Percentiles rank a stretch among this genome's conserved stretches.
phyloP scores from a whole-genome alignment of 2,329 filamentous ascomycete genomes.

The Fusarium oligoseptatum region DNA sequence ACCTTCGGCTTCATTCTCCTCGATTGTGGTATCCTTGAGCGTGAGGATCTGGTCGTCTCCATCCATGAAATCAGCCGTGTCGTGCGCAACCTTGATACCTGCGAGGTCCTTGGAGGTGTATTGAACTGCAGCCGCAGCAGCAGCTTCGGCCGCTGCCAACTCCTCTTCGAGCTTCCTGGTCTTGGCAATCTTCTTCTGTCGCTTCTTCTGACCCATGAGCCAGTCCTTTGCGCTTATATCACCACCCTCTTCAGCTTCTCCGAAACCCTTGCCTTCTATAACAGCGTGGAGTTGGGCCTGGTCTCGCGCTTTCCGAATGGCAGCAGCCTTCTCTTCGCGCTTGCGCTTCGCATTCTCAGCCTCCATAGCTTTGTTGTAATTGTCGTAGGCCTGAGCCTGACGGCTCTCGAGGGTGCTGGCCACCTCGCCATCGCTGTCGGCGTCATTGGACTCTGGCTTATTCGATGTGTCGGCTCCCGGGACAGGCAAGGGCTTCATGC shows the following conservation, averaged over 20 bases:
- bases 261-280: constrained; percentile 86
- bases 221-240: constrained; percentile 86
- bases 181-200: constrained; percentile 90
- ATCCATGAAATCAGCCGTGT: constrained; percentile 83
- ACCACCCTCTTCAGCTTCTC: constrained; percentile 76
- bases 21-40: constrained; percentile 91
- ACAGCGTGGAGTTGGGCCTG: constrained; percentile 80
- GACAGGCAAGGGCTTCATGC: constrained; percentile 89
- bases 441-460: constrained; percentile 62
- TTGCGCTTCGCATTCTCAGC: constrained; percentile 82
- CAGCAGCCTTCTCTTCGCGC: constrained; percentile 84
- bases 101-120: constrained; percentile 90
- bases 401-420: constrained; percentile 88
- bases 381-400: constrained; percentile 79
- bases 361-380: constrained; percentile 74
- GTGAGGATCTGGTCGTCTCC: constrained; percentile 91
- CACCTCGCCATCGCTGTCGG: constrained; percentile 73
- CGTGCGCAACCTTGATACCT: constrained; percentile 92
- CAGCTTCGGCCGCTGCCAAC: constrained; percentile 79
- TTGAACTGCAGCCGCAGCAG: constrained; percentile 71
- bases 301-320: constrained; percentile 90
- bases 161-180: constrained; percentile 81
- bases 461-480: constrained; percentile 69
- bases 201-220: constrained; percentile 91
- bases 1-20: constrained; percentile 85